Evolutionary conservation across 2,329 filamentous ascomycete species (phyloP), one percentile per base, ranked within the genome.

Genomic region (Nothophoma quercina): DNA sequence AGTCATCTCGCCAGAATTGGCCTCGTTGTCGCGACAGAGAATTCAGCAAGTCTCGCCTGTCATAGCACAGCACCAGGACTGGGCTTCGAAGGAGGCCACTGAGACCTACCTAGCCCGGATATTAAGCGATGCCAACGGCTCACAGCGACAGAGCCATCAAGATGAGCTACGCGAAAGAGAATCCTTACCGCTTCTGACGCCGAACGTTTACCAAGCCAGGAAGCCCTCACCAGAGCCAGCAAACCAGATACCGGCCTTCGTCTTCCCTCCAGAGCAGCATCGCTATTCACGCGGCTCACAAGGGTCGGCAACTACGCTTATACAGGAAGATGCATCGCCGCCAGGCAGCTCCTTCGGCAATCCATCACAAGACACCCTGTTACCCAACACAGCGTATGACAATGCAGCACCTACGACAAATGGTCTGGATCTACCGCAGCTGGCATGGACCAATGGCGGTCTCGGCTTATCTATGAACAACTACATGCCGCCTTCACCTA

Each of bases 11-110:
- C 70, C 75, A 9, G 69, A 77, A 54, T 63, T 75, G 26, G 77
- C 73, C 19, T 74, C 70, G 22, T 61, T 70, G 13, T 73, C 75
- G 9, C 70, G 71, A 51, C 63, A 72, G 34, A 75, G 79, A 51
- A 69, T 78, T 4, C 73, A 80, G 30, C 73, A 75, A 5, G 73
- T 78, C n/a, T 81, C 81, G 9, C 81, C 82, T 12, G 78, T 79
- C 43, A 68, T 85, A 45, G 81, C 79, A n/a, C 78, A 79, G 56
- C 76, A 81, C 52, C 78, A 78, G 7, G 77, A 79, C 26, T 85
- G 81, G 79, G 80, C 82, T 43, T 80, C 81, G 1, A 81, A 79
- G 49, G 80, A 81, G 50, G 79, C 81, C 2, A 82, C 80, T 3
- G 80, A 82, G 54, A 75, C 82, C n/a, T 85, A 83, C 64, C 67